Conservation (phyloP, 2,329 filamentous ascomycete species). For the Alternaria tenuissima region DNA sequence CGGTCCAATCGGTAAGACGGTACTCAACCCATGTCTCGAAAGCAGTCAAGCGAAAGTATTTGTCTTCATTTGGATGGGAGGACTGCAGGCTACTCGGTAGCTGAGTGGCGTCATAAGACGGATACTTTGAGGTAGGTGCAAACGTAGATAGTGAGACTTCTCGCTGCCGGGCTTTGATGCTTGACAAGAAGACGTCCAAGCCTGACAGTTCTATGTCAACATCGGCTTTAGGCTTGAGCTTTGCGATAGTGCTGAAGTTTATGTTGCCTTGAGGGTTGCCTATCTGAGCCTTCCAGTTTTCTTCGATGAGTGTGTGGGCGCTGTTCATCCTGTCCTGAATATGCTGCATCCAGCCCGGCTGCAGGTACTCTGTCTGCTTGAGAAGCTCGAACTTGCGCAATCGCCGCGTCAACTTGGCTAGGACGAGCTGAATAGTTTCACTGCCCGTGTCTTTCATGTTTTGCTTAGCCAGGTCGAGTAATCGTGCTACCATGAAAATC, state of each 20-base stretch:
- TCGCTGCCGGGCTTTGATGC: slow-evolving; percentile 12
- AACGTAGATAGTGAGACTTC: slow-evolving; percentile 13
- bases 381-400: slow-evolving; percentile 33
- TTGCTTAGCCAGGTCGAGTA: slow-evolving; percentile 10
- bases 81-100: slow-evolving; percentile 11
- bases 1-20: slow-evolving; percentile 53
- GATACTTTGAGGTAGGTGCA: slow-evolving; percentile 16
- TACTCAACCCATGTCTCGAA: slow-evolving; percentile 62
- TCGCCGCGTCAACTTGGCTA: slow-evolving; percentile 33
- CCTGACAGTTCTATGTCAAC: slow-evolving; percentile 26
- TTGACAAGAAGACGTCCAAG: slow-evolving; percentile 28
- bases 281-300: slow-evolving; percentile 18
- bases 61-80: slow-evolving; percentile 19
- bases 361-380: slow-evolving; percentile 9
- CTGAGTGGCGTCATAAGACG: slow-evolving; percentile 10
- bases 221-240: slow-evolving; percentile 23
- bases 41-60: slow-evolving; percentile 51
- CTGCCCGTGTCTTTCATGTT: slow-evolving; percentile 16
- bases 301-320: slow-evolving; percentile 19
- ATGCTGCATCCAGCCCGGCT: slow-evolving; percentile 9
- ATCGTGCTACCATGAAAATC: slow-evolving; percentile 59
- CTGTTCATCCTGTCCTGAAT: slow-evolving; percentile 7
- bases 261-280: slow-evolving; percentile 9
- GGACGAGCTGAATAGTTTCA: slow-evolving; percentile 19
- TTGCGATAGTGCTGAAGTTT: slow-evolving; percentile 6